A percentile compares a stretch with the other conserved stretches of the same genome.
phyloP scores from a whole-genome alignment of 805 yeast species.

The Kazachstania viticola region DNA sequence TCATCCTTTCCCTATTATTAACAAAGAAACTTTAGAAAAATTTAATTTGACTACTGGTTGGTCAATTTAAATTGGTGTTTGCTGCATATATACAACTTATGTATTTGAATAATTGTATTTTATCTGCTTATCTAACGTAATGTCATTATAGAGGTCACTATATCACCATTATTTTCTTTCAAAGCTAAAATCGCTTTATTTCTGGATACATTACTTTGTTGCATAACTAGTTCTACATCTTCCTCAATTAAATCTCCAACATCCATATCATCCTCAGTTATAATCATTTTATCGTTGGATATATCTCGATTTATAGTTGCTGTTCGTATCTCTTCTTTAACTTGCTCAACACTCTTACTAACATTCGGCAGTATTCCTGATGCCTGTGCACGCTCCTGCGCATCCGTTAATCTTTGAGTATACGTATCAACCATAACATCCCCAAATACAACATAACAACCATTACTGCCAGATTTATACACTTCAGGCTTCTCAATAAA shows the following conservation, averaged over 20 bases:
- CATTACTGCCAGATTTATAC: constrained; percentile 76
- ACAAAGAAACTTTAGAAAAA: constrained; percentile 5
- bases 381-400: constrained; percentile 49
- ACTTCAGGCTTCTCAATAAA: constrained; percentile 91
- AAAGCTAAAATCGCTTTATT: constrained; percentile 84
- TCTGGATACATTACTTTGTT: constrained; percentile 82
- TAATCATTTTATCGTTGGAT: not conserved
- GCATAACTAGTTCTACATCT: constrained; percentile 74
- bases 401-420: constrained; percentile 73
- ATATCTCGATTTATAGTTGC: too few species aligned
- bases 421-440: constrained; percentile 93
- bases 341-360: not conserved
- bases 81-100: too few species aligned
- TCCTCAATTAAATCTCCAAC: constrained; percentile 69
- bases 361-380: constrained; percentile 28
- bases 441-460: constrained; percentile 41
- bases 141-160: constrained; percentile 90
- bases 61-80: constrained; percentile 13
- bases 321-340: constrained; percentile 35
- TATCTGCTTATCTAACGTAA: constrained; percentile 22
- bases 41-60: constrained; percentile 20
- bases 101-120: too few species aligned
- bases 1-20: constrained; percentile 75
- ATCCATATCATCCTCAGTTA: constrained; percentile 51
- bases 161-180: constrained; percentile 77